These are phyloP conservation scores for Pleomassaria siparia DNA, from an alignment of 2,329 filamentous ascomycete species.

Conservation along the genomic window DNA sequence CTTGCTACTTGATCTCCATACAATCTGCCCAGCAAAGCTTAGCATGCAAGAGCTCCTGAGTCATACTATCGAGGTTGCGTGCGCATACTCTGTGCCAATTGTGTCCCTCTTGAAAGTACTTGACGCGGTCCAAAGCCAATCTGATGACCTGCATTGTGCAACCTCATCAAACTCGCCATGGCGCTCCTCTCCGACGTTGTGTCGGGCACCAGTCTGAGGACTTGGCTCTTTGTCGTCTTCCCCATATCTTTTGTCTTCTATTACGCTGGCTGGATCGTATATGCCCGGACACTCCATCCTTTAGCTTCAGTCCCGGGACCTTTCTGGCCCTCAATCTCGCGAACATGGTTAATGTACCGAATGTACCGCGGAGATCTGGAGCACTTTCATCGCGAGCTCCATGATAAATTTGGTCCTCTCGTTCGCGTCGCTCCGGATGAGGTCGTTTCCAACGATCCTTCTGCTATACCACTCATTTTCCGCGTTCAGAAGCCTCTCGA, in stretches of 20 bases:
- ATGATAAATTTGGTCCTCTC: constrained; percentile 12
- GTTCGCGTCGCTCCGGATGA: constrained; percentile 22
- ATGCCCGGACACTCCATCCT: constrained; percentile 15
- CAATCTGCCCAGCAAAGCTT: neutral
- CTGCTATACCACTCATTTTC: constrained; percentile 18
- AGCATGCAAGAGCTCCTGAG: neutral
- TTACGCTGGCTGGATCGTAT: constrained; percentile 14
- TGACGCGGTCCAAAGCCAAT: neutral
- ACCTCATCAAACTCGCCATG: neutral
- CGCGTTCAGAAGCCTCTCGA: constrained; percentile 12
- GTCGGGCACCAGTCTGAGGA: neutral
- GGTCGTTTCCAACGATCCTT: constrained; percentile 14
- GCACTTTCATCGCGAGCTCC: constrained; percentile 9
- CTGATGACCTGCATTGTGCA: neutral
- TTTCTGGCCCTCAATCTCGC: constrained; percentile 17
- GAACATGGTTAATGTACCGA: constrained; percentile 19
- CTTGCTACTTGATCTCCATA: neutral
- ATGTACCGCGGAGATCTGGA: constrained; percentile 14
- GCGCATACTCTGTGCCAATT: too few relatives aligned
- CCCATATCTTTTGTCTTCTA: constrained; percentile 14
- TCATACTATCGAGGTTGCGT: neutral
- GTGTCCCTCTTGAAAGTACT: neutral
- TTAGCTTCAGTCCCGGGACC: constrained; percentile 18
- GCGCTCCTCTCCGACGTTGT: neutral
- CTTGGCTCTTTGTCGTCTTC: neutral